Conservation (phyloP, 2,329 filamentous ascomycete genomes). For the Alternaria conjuncta region DNA sequence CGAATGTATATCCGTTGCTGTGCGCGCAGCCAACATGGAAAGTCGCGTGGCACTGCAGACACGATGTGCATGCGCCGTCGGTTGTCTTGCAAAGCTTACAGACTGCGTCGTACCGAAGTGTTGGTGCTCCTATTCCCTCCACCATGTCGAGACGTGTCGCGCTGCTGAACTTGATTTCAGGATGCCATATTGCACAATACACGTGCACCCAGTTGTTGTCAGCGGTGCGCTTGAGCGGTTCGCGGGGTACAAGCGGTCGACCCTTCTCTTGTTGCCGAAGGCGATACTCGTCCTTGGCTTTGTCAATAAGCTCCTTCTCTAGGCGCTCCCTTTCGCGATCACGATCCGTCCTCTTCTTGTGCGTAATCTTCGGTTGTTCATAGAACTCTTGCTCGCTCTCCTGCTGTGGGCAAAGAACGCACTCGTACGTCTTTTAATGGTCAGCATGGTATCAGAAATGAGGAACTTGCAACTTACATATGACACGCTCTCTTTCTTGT, state of each 20-base stretch:
- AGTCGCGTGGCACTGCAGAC: slow-evolving; percentile 72
- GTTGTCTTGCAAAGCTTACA: slow-evolving; percentile 85
- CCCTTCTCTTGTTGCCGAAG: slow-evolving; percentile 84
- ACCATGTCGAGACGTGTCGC: slow-evolving; percentile 81
- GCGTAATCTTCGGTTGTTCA: slow-evolving; percentile 77
- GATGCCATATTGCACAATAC: slow-evolving; percentile 87
- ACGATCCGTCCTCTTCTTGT: slow-evolving; percentile 91
- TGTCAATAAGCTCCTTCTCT: slow-evolving; percentile 83
- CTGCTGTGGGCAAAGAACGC: slow-evolving; percentile 86
- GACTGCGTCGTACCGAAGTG: slow-evolving; percentile 78
- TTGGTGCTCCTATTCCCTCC: slow-evolving; percentile 77
- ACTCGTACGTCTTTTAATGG: slow-evolving; percentile 76
- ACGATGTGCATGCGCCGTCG: slow-evolving; percentile 80
- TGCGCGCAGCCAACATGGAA: slow-evolving; percentile 93
- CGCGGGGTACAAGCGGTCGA: slow-evolving; percentile 81
- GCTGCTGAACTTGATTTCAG: slow-evolving; percentile 91
- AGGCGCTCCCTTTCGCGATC: slow-evolving; percentile 86
- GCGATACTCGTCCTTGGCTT: slow-evolving; percentile 80
- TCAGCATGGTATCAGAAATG: slow-evolving; percentile 19
- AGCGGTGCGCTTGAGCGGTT: slow-evolving; percentile 89
- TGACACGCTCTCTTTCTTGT: slow-evolving; percentile 90
- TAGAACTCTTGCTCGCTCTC: slow-evolving; percentile 82
- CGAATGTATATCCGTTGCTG: slow-evolving; percentile 80
- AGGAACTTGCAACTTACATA: slow-evolving; percentile 65
- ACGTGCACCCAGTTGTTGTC: slow-evolving; percentile 99